These are phyloP conservation scores for Pueraria montana DNA, from an alignment of 306 rosid species.

Conservation along the genomic window DNA sequence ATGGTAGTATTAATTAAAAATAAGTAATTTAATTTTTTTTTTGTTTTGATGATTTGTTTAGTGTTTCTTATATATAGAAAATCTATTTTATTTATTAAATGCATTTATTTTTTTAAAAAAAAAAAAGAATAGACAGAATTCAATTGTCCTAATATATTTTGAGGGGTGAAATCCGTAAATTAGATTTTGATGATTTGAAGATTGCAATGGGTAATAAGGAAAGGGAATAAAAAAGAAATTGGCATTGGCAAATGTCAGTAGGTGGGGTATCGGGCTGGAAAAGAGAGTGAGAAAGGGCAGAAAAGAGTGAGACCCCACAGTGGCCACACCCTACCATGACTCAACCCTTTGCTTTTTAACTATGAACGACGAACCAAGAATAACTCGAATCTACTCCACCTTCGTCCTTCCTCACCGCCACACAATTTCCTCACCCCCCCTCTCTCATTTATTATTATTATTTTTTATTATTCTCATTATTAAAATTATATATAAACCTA, in stretches of 20 bases:
- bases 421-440: constrained; percentile 48
- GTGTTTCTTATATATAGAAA: too few species aligned
- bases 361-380: constrained; percentile 14
- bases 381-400: constrained; percentile 69
- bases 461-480: neutral
- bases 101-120: too few species aligned
- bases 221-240: neutral
- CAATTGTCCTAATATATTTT: too few species aligned
- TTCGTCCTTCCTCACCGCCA: constrained; percentile 60
- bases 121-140: too few species aligned
- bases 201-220: neutral
- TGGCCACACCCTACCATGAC: constrained; percentile 35
- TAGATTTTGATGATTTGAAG: neutral
- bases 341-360: constrained; percentile 38
- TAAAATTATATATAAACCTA: constrained; percentile 46
- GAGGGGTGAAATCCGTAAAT: neutral
- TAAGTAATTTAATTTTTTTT: too few species aligned
- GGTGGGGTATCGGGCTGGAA: constrained; percentile 47
- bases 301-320: constrained; percentile 51
- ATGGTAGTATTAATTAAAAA: too few species aligned
- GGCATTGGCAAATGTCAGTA: constrained; percentile 40
- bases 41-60: too few species aligned
- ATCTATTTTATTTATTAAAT: too few species aligned
- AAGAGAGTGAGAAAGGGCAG: constrained; percentile 45
- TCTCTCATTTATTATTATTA: neutral